Evolutionary conservation across 2,329 filamentous ascomycete species (phyloP).

Genomic region (Bipolaris sorokiniana): DNA sequence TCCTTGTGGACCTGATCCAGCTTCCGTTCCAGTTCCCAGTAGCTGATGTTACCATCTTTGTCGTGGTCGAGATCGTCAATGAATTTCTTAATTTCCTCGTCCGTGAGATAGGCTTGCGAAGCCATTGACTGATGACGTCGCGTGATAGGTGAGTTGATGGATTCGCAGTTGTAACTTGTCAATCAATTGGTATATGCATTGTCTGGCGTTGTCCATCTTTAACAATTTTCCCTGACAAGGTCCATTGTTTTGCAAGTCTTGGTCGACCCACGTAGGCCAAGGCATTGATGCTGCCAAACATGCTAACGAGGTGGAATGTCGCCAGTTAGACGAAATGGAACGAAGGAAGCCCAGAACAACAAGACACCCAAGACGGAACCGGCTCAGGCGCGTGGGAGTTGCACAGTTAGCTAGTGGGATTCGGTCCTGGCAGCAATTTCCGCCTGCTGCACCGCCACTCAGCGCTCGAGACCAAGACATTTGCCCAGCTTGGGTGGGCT

Average conservation of each 20-base stretch:
- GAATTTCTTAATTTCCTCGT: constrained; percentile 60
- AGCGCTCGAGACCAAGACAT: constrained; percentile 14
- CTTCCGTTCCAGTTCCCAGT: constrained; percentile 60
- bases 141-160: not conserved
- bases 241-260: constrained; percentile 15
- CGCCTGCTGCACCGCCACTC: constrained; percentile 12
- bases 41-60: constrained; percentile 60
- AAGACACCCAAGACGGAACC: constrained; percentile 34
- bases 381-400: constrained; percentile 18
- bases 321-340: constrained; percentile 17
- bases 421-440: constrained; percentile 2
- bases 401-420: constrained; percentile 25
- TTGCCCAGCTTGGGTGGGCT: constrained; percentile 7
- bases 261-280: constrained; percentile 39
- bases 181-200: constrained; percentile 1
- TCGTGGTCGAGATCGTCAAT: constrained; percentile 61
- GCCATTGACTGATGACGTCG: constrained; percentile 26
- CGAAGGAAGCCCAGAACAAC: constrained; percentile 25
- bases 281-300: constrained; percentile 17
- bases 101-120: constrained; percentile 37
- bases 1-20: constrained; percentile 61
- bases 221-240: constrained; percentile 1
- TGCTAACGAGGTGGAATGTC: constrained; percentile 11
- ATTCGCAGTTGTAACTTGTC: not conserved
- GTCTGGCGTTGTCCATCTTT: constrained; percentile 6